These are phyloP conservation scores for Teunomyces panamensis DNA, from an alignment of 805 yeast species.

Conservation along the genomic window DNA sequence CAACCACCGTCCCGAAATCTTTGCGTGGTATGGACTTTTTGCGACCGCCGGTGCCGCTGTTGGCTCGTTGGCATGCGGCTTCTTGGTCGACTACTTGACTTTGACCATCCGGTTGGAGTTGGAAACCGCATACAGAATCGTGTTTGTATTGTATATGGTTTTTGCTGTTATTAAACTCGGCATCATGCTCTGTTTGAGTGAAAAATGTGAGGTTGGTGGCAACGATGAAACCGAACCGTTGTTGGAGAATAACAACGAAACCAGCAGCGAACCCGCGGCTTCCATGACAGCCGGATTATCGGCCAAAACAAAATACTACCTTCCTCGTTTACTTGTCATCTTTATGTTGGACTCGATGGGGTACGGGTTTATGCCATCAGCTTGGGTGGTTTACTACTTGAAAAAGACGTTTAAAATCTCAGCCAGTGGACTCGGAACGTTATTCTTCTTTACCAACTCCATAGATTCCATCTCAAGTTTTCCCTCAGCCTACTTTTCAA, in stretches of 20 bases:
- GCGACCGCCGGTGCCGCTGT: slow-evolving; percentile 71
- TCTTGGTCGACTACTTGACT: slow-evolving; percentile 47
- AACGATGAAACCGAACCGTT: slow-evolving; percentile 8
- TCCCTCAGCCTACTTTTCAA: slow-evolving; percentile 72
- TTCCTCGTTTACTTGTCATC: slow-evolving; percentile 50
- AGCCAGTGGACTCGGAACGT: slow-evolving; percentile 59
- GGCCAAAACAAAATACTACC: slow-evolving; percentile 38
- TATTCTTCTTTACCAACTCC: slow-evolving; percentile 64
- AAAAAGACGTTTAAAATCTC: slow-evolving; percentile 51
- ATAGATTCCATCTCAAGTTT: slow-evolving; percentile 67
- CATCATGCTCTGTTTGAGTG: slow-evolving; percentile 49
- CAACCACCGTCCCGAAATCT: slow-evolving; percentile 63
- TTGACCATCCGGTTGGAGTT: slow-evolving; percentile 27
- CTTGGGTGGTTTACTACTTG: slow-evolving; percentile 87
- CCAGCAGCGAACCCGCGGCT: slow-evolving; percentile 11
- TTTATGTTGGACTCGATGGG: slow-evolving; percentile 89
- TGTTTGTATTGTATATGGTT: slow-evolving; percentile 55
- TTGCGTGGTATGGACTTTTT: slow-evolving; percentile 69
- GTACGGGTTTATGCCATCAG: slow-evolving; percentile 81
- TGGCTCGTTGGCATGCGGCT: slow-evolving; percentile 68
- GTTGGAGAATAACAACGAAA: slow-evolving; percentile 5
- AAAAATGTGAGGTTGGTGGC: slow-evolving; percentile 46
- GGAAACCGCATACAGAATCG: slow-evolving; percentile 48
- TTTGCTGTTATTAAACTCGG: slow-evolving; percentile 53
- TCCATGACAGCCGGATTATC: slow-evolving; percentile 26